Conservation (phyloP, 768 basidiomycete species). For the Cyclocybe aegerita region DNA sequence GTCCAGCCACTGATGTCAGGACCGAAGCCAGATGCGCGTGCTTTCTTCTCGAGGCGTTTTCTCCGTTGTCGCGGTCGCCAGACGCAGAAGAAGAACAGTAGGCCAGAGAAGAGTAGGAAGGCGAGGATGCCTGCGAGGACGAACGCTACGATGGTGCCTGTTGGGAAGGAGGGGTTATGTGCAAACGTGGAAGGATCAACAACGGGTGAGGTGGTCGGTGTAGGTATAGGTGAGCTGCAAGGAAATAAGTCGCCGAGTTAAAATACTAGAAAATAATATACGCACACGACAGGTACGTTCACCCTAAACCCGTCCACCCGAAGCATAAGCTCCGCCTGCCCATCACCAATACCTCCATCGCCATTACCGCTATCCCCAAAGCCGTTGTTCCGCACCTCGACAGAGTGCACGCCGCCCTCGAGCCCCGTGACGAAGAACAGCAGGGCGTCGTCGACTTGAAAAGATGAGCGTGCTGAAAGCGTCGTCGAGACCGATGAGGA, state of each 20-base stretch:
- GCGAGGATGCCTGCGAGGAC: slow-evolving; percentile 56
- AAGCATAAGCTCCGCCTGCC: slow-evolving; percentile 39
- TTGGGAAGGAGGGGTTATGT: slow-evolving; percentile 22
- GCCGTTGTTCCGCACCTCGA: slow-evolving; percentile 58
- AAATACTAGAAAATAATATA: slow-evolving; percentile 9
- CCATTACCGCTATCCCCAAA: slow-evolving; percentile 23
- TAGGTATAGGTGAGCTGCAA: slow-evolving; percentile 17
- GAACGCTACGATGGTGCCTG: slow-evolving; percentile 68
- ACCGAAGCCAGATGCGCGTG: slow-evolving; percentile 3
- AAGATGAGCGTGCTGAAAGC: slow-evolving; percentile 54
- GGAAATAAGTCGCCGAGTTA: slow-evolving; percentile 10
- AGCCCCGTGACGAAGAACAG: slow-evolving; percentile 67
- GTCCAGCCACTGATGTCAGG: slow-evolving; percentile 3
- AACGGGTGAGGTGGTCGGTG: slow-evolving; percentile 15
- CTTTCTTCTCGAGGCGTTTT: background rate
- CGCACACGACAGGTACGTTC: slow-evolving; percentile 34
- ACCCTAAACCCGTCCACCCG: slow-evolving; percentile 51
- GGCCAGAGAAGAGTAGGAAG: slow-evolving; percentile 40
- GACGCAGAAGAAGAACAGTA: slow-evolving; percentile 43
- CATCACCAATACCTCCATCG: too few relatives aligned
- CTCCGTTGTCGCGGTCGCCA: slow-evolving; percentile 24
- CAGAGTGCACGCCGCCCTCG: slow-evolving; percentile 44
- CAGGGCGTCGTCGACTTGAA: slow-evolving; percentile 47
- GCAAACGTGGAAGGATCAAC: slow-evolving; percentile 3
- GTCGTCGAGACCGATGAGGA: slow-evolving; percentile 19